Base-by-base conservation (phyloP, 1,284 basidiomycete species). In the Microbotryum scabiosae region DNA sequence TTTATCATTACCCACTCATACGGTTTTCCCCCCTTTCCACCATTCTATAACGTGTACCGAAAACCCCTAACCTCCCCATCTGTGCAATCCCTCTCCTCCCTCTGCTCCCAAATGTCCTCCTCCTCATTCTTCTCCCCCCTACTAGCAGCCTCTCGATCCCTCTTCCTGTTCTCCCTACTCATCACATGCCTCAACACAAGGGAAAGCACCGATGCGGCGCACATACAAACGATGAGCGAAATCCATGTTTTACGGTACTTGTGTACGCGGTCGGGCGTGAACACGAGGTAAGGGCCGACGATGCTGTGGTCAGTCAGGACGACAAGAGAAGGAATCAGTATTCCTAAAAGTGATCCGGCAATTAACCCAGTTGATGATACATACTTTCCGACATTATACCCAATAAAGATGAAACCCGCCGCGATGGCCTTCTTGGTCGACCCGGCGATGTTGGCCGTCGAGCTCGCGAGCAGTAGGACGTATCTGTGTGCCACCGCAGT, bases 201-300 rank as follows among this genome's bases (percentile, higher is more conserved):
- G 2, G 74, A 73, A 36, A 66, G 57, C 23, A 70, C 21, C 6
- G 69, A 67, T 4, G 74, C 70, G 54, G 72, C 73, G 5, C 61
- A 70, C 53, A 68, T 61, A 9, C 51, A 43, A 20, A 76, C 75
- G 51, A 79, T 74, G 49, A 79, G 73, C 21, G 75, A 70, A 60
- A 79, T 78, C 76, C 78, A 80, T 2, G 78, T 78, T 23, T 73
- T 73, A 14, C 76, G 74, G 65, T 79, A 80, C 64, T 78, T 76
- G 65, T 75, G 73, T 2, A 57, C 49, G 26, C 61, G 68, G 60
- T 73, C 71, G 7, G 60, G 65, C 3, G 67, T 69, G 18, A 71
- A 52, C 5, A 74, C 72, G 50, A 69, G 68, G 63, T 78, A 79
- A 0, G 77, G 71, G 7, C 74, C 72, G 10, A 70, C 69, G 63